phyloP scores from a whole-genome alignment of 169 alveolate species.

The Eimeria tenella region DNA sequence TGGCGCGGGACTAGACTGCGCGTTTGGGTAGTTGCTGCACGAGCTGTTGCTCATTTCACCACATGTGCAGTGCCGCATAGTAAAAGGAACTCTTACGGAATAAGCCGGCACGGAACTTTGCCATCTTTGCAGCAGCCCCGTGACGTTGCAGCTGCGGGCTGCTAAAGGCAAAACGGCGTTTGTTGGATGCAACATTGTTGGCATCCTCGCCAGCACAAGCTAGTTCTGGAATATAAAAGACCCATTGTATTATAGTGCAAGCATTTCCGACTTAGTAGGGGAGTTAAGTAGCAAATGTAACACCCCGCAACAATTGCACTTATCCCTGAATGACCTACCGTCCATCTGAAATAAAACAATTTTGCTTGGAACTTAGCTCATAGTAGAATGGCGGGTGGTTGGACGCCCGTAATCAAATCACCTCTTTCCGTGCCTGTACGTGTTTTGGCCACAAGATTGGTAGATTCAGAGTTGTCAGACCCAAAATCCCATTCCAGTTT shows the following conservation, averaged over 20 bases:
- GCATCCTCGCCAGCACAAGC: neutral
- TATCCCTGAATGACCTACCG: no score
- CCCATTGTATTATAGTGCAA: no score
- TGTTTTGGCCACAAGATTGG: no score
- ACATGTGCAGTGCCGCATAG: neutral
- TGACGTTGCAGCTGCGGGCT: conserved; percentile 29
- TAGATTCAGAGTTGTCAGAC: no score
- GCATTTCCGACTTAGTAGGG: no score
- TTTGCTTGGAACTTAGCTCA: no score
- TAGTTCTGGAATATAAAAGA: neutral
- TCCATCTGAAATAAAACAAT: no score
- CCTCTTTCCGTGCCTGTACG: no score
- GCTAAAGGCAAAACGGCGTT: neutral
- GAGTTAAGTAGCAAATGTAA: no score
- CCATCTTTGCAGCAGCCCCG: conserved; percentile 1
- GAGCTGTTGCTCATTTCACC: conserved; percentile 22
- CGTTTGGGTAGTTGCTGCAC: conserved; percentile 53
- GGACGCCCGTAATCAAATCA: neutral
- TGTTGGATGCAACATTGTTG: neutral
- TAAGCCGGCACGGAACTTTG: conserved; percentile 24
- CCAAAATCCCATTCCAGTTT: neutral
- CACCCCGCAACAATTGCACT: no score
- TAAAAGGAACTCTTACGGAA: neutral
- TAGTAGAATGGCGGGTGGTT: neutral
- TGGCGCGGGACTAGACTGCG: conserved; percentile 54